phyloP scores from a whole-genome alignment of 163 green algal species.

The Trebouxia gelatinosa region DNA sequence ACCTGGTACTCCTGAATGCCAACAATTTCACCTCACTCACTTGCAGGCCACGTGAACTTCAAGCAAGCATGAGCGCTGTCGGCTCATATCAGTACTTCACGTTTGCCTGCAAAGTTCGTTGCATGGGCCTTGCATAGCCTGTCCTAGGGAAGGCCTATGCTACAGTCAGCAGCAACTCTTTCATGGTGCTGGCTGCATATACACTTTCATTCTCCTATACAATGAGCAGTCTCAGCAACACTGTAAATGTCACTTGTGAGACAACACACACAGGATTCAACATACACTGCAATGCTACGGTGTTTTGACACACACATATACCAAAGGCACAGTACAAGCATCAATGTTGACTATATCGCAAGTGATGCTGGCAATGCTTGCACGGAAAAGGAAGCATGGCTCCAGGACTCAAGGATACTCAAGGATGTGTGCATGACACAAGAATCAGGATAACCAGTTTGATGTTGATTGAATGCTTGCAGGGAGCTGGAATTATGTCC shows the following conservation, averaged over 20 bases:
- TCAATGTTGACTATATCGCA: background rate
- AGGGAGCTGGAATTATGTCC: slow-evolving; percentile 44
- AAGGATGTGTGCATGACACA: background rate
- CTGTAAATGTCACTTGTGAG: no score
- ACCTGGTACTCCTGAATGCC: no score
- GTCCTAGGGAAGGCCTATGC: no score
- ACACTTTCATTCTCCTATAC: no score
- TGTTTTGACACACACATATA: background rate
- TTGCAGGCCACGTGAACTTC: no score
- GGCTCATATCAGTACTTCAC: background rate
- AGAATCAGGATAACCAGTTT: no score
- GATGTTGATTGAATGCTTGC: slow-evolving; percentile 13
- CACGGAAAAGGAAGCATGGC: background rate
- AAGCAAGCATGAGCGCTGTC: no score
- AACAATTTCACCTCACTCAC: no score
- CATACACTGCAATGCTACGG: background rate
- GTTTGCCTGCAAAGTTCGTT: slow-evolving; percentile 7
- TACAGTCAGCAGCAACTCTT: no score
- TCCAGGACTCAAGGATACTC: background rate
- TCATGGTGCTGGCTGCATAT: no score
- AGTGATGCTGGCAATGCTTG: background rate
- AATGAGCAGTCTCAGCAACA: no score
- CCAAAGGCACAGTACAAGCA: background rate
- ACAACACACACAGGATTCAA: no score
- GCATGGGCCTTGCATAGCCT: background rate